Conservation (phyloP, 2,329 filamentous ascomycete genomes). For the Capronia coronata region DNA sequence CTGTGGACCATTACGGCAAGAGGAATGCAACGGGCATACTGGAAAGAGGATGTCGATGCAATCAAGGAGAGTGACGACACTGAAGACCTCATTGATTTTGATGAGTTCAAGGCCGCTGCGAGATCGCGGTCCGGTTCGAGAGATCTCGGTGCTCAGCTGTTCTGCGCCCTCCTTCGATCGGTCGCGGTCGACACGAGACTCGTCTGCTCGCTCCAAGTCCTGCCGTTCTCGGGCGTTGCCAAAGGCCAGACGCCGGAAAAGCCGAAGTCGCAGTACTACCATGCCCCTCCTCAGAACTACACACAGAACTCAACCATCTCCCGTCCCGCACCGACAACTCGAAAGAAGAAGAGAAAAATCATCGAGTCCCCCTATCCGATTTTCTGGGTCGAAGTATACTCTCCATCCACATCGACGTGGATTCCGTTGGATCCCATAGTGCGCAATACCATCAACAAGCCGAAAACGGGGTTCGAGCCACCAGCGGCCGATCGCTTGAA, state of each 20-base stretch:
- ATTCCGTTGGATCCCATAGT: slow-evolving; percentile 79
- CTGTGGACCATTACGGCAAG: slow-evolving; percentile 64
- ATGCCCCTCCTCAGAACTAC: slow-evolving; percentile 25
- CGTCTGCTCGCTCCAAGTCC: slow-evolving; percentile 80
- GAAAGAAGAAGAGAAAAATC: slow-evolving; percentile 19
- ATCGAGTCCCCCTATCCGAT: slow-evolving; percentile 69
- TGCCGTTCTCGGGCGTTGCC: slow-evolving; percentile 57
- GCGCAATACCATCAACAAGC: slow-evolving; percentile 69
- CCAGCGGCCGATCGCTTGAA: slow-evolving; percentile 72
- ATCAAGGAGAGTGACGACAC: slow-evolving; percentile 57
- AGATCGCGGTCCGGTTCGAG: slow-evolving; percentile 68
- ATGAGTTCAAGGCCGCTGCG: slow-evolving; percentile 68
- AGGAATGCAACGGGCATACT: slow-evolving; percentile 64
- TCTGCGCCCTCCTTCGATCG: slow-evolving; percentile 78
- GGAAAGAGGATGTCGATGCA: slow-evolving; percentile 63
- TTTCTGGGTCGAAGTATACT: slow-evolving; percentile 92
- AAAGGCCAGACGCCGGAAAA: slow-evolving; percentile 42
- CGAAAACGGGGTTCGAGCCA: slow-evolving; percentile 66
- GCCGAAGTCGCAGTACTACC: slow-evolving; percentile 34
- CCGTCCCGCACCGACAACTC: background rate
- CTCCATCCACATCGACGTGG: slow-evolving; percentile 84
- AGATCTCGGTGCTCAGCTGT: slow-evolving; percentile 83
- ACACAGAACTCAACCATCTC: slow-evolving; percentile 1
- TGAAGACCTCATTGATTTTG: slow-evolving; percentile 61
- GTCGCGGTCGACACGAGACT: slow-evolving; percentile 74